Percentiles rank a stretch among this genome's conserved stretches.
These are phyloP conservation scores for Royoungia palumana DNA, from an alignment of 768 basidiomycete genomes.

Conservation along the genomic window DNA sequence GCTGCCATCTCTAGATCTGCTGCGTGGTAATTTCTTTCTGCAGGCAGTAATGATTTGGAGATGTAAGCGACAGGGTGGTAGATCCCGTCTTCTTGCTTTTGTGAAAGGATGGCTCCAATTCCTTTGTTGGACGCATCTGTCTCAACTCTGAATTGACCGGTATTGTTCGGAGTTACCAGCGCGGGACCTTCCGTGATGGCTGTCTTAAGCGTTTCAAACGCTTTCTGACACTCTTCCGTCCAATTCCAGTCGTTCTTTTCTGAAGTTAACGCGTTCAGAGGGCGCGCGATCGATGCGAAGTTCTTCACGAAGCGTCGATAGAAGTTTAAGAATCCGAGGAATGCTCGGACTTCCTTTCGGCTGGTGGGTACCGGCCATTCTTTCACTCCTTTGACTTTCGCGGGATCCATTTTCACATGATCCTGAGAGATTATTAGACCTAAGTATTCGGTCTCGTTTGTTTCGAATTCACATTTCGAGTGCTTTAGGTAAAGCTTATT, in stretches of 20 bases:
- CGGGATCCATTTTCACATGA: neutral
- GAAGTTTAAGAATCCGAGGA: too few relatives aligned
- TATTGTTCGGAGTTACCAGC: neutral
- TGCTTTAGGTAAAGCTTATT: conserved; percentile 3
- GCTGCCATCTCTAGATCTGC: neutral
- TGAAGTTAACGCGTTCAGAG: too few relatives aligned
- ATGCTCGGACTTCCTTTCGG: too few relatives aligned
- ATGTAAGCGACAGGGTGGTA: neutral
- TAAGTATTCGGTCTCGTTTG: neutral
- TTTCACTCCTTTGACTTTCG: neutral
- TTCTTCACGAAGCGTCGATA: too few relatives aligned
- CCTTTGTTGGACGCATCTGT: neutral
- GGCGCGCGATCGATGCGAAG: too few relatives aligned
- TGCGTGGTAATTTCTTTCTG: neutral
- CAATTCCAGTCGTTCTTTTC: neutral
- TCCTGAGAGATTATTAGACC: neutral
- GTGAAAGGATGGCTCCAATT: neutral
- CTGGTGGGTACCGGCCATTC: too few relatives aligned
- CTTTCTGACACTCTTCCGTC: neutral
- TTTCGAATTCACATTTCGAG: neutral
- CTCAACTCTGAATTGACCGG: neutral
- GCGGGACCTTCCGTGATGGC: neutral
- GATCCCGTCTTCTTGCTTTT: neutral
- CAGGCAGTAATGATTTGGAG: neutral
- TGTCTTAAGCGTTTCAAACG: neutral